Base-by-base conservation (phyloP, 306 rosid species). In the Acacia melanoxylon region DNA sequence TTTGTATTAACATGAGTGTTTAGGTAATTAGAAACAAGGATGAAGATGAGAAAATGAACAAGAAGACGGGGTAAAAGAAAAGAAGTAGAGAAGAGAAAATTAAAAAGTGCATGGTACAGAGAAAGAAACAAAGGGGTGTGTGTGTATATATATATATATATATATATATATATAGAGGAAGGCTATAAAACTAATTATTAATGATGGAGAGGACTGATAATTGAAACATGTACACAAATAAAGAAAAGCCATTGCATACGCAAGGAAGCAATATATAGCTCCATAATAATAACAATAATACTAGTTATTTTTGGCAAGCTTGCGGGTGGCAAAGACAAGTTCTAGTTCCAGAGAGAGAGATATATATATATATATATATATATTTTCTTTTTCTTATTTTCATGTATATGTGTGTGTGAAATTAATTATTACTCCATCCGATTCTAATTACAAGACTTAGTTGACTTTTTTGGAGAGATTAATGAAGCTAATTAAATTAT, bases 291-390 rank as follows among this genome's bases (percentile, higher is more conserved):
- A 22, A 56, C 31, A 59, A 59, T 56, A 56, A 88, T 86, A 74
- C 78, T 80, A 75, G 90, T 90, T 67, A 85, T 81, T 84, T 84
- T 65, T 82, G 91, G 90, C 68, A 90, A 73, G 89, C 75, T 73
- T 84, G 52, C 80, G 90, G 69, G 69, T 63, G 41, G 69, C 69
- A 27, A 63, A 13, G 20, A 11, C 69, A 63, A 63, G n/a, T 27
- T 27, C 0, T 29, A 5, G 1, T 59, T 56, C 10, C 25, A 54
- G 1, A 62, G 80, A 68, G 27, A 45, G 51, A 79, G 84, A 31
- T 31, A 31, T 31, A 31, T 31, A 31, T 31, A 31, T 31, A 31
- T 31, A 31, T 31, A 31, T 31, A 31, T 31, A 31, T 31, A 31
- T 4, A n/a, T 40, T 59, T 22, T 8, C 2, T 19, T 59, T 11